Evolutionary conservation across 2,329 filamentous ascomycete species (phyloP), one percentile per base, ranked within the genome.

Genomic region (Delphinella strobiligena): DNA sequence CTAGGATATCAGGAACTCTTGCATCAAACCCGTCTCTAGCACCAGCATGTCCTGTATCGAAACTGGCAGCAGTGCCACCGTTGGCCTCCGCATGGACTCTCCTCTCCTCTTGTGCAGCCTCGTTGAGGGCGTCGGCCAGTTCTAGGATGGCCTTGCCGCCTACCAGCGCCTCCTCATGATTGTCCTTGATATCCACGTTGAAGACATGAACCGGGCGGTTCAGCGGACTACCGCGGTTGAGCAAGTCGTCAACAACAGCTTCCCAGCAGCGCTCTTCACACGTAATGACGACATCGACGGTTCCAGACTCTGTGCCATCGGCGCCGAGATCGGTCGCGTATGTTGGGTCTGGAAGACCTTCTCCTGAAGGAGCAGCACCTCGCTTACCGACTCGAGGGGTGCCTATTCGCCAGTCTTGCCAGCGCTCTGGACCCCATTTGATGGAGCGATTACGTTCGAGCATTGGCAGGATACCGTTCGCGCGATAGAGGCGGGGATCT

Each of bases 241-340:
- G 75, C 38, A 98, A 68, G 58, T 98, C 89, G 53, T 98, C 91
- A 9, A 98, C 74, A 24, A 98, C 91, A 4, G 91, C 88, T 61
- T 98, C 91, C 86, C 93, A 98, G 58, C 91, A 98, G 45, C 91
- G 73, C 63, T 98, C 91, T 61, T 98, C 91, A 56, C 91, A 98
- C 1, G 91, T 98, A 50, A 98, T 88, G 43, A 98, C 88, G 5
- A 96, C 69, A 56, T 98, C 91, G 0, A 94, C 88, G 3, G 93
- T 71, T 5, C 91, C 91, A 5, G 80, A 82, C 60, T 98, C 91
- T 5, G 83, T 82, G 12, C 91, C 91, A 14, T 73, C 60, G 42
- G 78, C 78, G 17, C 91, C 91, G 54, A 81, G 78, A 56, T 95
- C 75, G 5, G 65, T 82, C 33, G 72, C 72, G 15, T 65, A 66